Evolutionary conservation across 2,329 filamentous ascomycete species (phyloP), one percentile per base, ranked within the genome.

Genomic region (Chaetomiaceae sp.): DNA sequence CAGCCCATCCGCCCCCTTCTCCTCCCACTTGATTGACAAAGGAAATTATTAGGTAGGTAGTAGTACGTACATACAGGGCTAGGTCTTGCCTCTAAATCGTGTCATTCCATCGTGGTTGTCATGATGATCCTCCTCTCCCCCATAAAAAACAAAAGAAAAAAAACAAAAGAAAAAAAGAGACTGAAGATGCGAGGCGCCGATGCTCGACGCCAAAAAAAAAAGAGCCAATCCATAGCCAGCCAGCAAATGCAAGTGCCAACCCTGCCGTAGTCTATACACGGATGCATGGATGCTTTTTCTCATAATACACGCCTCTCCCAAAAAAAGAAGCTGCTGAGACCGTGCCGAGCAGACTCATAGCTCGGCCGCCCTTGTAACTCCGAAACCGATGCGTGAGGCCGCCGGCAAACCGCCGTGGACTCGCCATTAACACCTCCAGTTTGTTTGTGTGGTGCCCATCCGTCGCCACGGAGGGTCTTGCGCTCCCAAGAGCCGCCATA

Each of bases 241-340:
- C 38, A 47, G 42, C 50, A 51, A 51, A 44, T 21, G 25, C 38
- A 44, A 52, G 47, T 54, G 52, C 55, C 50, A 55, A 53, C 50
- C 42, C 48, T 27, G 44, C 51, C 48, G 47, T 55, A 57, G 47
- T 55, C 50, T 57, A 57, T 53, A 55, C 55, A 57, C 25, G 50
- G 44, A 54, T 43, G 40, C 43, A 42, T 48, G 41, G 27, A 49
- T 49, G 48, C 45, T 42, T 35, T 27, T 12, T 33, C 23, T 47
- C 45, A 45, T 45, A 45, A 48, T 55, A 52, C 53, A 55, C 30
- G 45, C 37, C 38, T 46, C 31, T n/a, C 25, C 21, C 30, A 30
- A 19, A 25, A 40, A 42, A 30, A 30, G 5, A 37, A 23, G n/a
- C 33, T 33, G 49, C 21, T 44, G 39, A 38, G 31, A 17, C 30